These are phyloP conservation scores for Nakazawaea wyomingensis DNA, from an alignment of 805 yeast species.

Conservation along the genomic window DNA sequence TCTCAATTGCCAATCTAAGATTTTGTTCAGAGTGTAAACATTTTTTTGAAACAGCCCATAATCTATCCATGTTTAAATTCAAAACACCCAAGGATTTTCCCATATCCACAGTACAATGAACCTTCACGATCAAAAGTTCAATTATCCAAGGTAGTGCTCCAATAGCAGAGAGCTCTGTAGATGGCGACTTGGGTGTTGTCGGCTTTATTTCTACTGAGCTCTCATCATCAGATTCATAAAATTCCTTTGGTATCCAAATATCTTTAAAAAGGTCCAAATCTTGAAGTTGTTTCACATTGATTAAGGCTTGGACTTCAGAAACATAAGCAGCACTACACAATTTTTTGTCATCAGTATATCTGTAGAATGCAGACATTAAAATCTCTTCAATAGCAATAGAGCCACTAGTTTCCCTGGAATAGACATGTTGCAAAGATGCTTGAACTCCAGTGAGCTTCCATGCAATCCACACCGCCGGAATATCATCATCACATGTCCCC, in stretches of 20 bases:
- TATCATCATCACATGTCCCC: constrained; percentile 41
- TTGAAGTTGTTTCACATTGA: constrained; percentile 81
- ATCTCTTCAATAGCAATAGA: constrained; percentile 46
- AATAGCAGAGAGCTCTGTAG: constrained; percentile 55
- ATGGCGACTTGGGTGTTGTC: constrained; percentile 37
- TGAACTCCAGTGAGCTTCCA: constrained; percentile 49
- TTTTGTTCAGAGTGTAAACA: constrained; percentile 67
- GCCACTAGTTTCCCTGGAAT: constrained; percentile 86
- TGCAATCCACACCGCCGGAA: constrained; percentile 36
- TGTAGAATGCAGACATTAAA: constrained; percentile 42
- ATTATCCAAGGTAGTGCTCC: constrained; percentile 72
- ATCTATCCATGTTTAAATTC: constrained; percentile 44
- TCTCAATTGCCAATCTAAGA: constrained; percentile 54
- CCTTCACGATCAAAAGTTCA: constrained; percentile 48
- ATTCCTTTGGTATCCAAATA: constrained; percentile 63
- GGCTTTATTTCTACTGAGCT: constrained; percentile 13
- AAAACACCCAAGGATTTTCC: constrained; percentile 81
- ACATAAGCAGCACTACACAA: constrained; percentile 48
- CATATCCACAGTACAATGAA: constrained; percentile 59
- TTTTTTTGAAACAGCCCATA: constrained; percentile 70
- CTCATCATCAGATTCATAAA: constrained; percentile 16
- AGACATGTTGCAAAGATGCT: constrained; percentile 82
- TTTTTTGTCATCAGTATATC: constrained; percentile 35
- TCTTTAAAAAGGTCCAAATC: constrained; percentile 79
- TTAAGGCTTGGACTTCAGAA: constrained; percentile 50